Conservation (phyloP, 225 moss, liverwort and hornwort species). For the Sphagnum tenellum region DNA sequence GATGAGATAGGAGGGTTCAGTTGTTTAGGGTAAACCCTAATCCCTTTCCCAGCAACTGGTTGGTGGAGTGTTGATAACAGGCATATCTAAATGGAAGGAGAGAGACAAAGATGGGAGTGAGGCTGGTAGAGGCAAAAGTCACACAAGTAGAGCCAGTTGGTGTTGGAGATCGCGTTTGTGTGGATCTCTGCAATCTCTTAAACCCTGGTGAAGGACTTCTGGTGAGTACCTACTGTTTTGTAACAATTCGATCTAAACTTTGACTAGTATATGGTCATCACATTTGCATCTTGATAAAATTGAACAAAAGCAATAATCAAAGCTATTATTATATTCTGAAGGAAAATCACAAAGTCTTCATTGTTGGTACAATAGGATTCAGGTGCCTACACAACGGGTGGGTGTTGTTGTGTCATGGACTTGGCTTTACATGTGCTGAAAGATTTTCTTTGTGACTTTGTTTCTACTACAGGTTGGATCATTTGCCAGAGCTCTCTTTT, state of each 20-base stretch:
- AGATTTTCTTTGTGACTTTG: not conserved
- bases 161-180: conserved; percentile 90
- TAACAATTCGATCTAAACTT: too few relatives aligned
- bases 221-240: conserved; percentile 21
- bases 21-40: too few relatives aligned
- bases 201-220: conserved; percentile 86
- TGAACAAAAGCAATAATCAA: not conserved
- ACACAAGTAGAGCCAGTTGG: conserved; percentile 73
- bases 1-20: too few relatives aligned
- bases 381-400: too few relatives aligned
- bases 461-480: conserved; percentile 65
- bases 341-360: too few relatives aligned
- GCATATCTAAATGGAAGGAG: conserved; percentile 44
- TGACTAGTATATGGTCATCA: too few relatives aligned
- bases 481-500: conserved; percentile 82
- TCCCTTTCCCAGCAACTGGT: too few relatives aligned
- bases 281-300: too few relatives aligned
- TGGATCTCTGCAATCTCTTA: conserved; percentile 87
- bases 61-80: conserved; percentile 16
- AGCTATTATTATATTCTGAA: too few relatives aligned
- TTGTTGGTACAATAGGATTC: not conserved
- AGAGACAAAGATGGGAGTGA: conserved; percentile 50
- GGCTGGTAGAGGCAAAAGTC: conserved; percentile 53
- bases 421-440: not conserved
- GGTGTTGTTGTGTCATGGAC: too few relatives aligned